These are phyloP conservation scores for Exophiala sp. DNA, from an alignment of 2,329 filamentous ascomycete genomes.

Conservation along the genomic window DNA sequence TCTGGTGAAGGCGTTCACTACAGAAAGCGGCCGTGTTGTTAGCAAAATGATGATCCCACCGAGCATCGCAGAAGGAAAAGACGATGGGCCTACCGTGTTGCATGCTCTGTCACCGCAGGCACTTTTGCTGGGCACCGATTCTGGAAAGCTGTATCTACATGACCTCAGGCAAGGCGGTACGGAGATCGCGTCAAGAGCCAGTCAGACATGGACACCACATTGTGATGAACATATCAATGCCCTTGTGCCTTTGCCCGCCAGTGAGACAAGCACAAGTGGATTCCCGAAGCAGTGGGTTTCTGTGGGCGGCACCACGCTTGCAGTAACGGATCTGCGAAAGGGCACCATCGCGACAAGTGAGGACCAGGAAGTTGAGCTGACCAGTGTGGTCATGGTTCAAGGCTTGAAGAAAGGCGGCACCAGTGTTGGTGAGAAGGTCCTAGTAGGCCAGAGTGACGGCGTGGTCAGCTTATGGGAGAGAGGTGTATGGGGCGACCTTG, in stretches of 20 bases:
- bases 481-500: slow-evolving; percentile 91
- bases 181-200: slow-evolving; percentile 45
- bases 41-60: slow-evolving; percentile 74
- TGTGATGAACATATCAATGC: slow-evolving; percentile 81
- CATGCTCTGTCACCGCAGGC: slow-evolving; percentile 81
- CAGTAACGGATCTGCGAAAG: slow-evolving; percentile 78
- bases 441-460: slow-evolving; percentile 73
- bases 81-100: slow-evolving; percentile 71
- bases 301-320: slow-evolving; percentile 84
- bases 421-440: slow-evolving; percentile 66
- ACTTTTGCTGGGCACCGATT: slow-evolving; percentile 84
- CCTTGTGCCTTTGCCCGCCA: slow-evolving; percentile 73
- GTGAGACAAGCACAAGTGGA: slow-evolving; percentile 74
- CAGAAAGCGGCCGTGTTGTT: slow-evolving; percentile 59
- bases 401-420: slow-evolving; percentile 62
- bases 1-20: slow-evolving; percentile 55
- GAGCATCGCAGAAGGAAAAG: slow-evolving; percentile 3
- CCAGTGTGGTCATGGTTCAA: slow-evolving; percentile 72
- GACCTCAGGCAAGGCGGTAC: slow-evolving; percentile 56
- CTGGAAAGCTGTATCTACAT: slow-evolving; percentile 78
- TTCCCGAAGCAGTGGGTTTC: slow-evolving; percentile 93
- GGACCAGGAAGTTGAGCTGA: slow-evolving; percentile 87
- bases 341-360: slow-evolving; percentile 85
- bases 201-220: slow-evolving; percentile 79
- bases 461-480: slow-evolving; percentile 90